These are phyloP conservation scores for Fusarium nisikadoi DNA, from an alignment of 2,329 filamentous ascomycete species.

Conservation along the genomic window DNA sequence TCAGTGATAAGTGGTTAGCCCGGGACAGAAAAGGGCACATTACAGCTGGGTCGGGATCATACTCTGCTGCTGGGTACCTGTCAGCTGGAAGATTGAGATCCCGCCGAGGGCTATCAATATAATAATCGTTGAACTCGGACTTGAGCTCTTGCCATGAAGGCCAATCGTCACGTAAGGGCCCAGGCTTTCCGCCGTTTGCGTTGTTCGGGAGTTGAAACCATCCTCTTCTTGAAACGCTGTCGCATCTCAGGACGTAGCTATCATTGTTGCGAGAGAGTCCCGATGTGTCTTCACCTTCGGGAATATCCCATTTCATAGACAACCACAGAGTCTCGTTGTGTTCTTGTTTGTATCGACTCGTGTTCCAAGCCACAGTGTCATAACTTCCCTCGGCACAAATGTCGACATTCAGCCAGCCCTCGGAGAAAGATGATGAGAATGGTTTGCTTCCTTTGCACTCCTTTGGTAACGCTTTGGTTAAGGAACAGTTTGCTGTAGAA, in stretches of 20 bases:
- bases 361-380: neutral
- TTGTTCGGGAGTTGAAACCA: conserved; percentile 29
- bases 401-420: neutral
- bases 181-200: neutral
- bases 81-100: neutral
- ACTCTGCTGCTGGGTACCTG: neutral
- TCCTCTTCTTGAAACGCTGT: conserved; percentile 24
- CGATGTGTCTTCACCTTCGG: neutral
- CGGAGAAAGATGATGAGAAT: neutral
- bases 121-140: conserved; percentile 1
- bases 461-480: neutral
- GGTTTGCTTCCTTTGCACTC: neutral
- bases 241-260: conserved; percentile 7
- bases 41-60: neutral
- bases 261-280: neutral
- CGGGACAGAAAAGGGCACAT: neutral
- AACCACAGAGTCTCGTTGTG: conserved; percentile 14
- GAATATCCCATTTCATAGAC: neutral
- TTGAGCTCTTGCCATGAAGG: neutral
- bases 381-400: conserved; percentile 16
- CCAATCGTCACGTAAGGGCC: conserved; percentile 7
- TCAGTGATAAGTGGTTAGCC: neutral
- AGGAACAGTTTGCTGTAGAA: neutral
- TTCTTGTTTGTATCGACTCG: conserved; percentile 19
- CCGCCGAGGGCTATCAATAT: rapidly evolving